phyloP scores from a whole-genome alignment of 2,329 filamentous ascomycete species.

The Samsoniella hepiali region DNA sequence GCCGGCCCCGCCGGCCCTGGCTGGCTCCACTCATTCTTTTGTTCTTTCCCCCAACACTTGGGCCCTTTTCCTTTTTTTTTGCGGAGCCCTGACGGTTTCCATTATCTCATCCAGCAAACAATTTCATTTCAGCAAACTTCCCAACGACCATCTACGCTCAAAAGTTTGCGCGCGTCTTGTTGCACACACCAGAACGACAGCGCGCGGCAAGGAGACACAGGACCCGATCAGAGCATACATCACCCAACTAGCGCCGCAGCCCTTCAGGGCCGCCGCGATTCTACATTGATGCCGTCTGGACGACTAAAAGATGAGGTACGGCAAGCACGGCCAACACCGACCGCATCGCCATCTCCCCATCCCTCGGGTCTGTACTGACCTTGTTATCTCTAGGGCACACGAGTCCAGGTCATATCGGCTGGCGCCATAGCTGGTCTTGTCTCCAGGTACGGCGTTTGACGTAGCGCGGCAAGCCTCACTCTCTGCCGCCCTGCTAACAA shows the following conservation, averaged over 20 bases:
- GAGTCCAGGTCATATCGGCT: conserved; percentile 53
- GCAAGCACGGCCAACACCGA: neutral
- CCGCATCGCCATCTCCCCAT: neutral
- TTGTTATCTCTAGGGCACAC: conserved; percentile 45
- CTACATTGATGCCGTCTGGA: conserved; percentile 42
- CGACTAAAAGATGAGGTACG: conserved; percentile 59
- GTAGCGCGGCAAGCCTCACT: neutral
- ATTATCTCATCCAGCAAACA: conserved; percentile 3
- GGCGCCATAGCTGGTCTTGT: conserved; percentile 74
- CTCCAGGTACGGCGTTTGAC: conserved; percentile 59
- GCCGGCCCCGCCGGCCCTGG: conserved; percentile 4
- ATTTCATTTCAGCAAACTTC: neutral
- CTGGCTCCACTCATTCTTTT: neutral
- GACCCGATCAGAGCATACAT: neutral
- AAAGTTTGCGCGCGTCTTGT: neutral
- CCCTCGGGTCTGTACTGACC: conserved; percentile 8
- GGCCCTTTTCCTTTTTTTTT: neutral
- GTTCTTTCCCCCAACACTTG: neutral
- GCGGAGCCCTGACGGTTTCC: neutral
- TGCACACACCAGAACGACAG: neutral
- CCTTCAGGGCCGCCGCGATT: neutral
- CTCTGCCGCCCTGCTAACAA: conserved; percentile 18
- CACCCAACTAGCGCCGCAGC: neutral
- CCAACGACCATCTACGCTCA: neutral
- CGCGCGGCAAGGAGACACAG: neutral